Evolutionary conservation across 2,329 filamentous ascomycete species (phyloP), one percentile per base, ranked within the genome.

Genomic region (Pyrenochaeta sp.): DNA sequence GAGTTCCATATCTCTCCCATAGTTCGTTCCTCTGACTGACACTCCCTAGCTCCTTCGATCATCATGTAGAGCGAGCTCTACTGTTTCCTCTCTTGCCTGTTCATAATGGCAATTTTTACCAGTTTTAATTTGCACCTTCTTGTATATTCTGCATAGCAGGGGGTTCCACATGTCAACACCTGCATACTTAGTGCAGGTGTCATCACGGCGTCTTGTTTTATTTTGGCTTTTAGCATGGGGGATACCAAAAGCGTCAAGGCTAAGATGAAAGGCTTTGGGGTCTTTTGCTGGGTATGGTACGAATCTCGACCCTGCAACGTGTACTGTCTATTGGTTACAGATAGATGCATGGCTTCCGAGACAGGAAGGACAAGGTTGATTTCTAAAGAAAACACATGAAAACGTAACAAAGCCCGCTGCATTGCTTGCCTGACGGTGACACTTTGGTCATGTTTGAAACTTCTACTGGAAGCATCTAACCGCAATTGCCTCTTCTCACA

Each of bases 61-160:
- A 76, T 76, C 58, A 76, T 76, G 74, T 76, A 75, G 71, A 60
- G 35, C 11, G 29, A n/a, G 30, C 13, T 40, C 41, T 17, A 18
- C 29, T 38, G 20, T 35, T 38, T 29, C 35, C 31, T 43, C n/a
- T n/a, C 49, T 45, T 44, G 46, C 37, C 39, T 44, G 41, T 38
- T 42, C 44, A 35, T 19, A 32, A 39, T 22, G 39, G 36, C 44
- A 44, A 50, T 27, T 36, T 49, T 41, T 61, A 65, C 47, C 52
- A 44, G 35, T 55, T 67, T 66, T 67, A 65, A 67, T 66, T 49
- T 57, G 60, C 57, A 53, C 44, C 41, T 68, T 68, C 57, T 66
- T 63, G 63, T 69, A 65, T 63, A 64, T 63, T 60, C 52, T 61
- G 61, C 61, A 60, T 64, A 49, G 48, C 44, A 32, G 41, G 28